phyloP scores from a whole-genome alignment of 2,329 filamentous ascomycete species.

The Cladosporium sp. region DNA sequence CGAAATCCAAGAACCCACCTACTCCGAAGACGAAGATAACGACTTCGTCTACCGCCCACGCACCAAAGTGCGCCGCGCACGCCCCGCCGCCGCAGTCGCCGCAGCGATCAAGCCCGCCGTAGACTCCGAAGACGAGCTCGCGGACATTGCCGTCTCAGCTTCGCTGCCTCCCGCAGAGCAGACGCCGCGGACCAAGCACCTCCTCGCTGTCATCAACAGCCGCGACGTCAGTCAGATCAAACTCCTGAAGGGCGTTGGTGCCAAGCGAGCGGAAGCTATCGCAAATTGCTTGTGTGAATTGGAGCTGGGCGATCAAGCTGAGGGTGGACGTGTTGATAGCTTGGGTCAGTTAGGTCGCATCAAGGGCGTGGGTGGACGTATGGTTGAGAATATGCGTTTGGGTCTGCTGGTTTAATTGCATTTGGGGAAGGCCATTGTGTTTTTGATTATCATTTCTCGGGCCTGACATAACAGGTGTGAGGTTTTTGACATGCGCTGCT shows the following conservation, averaged over 20 bases:
- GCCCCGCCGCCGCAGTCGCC: conserved; percentile 13
- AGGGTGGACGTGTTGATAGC: conserved; percentile 28
- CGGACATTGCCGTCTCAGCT: conserved; percentile 1
- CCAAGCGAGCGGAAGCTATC: conserved; percentile 61
- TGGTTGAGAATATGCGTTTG: conserved; percentile 48
- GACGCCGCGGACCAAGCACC: conserved; percentile 56
- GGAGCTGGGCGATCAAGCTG: conserved; percentile 31
- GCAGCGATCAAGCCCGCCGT: conserved; percentile 16
- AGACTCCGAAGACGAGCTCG: conserved; percentile 31
- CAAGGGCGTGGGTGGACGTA: conserved; percentile 46
- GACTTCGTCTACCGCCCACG: conserved; percentile 36
- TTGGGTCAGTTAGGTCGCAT: conserved; percentile 41
- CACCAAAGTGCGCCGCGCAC: conserved; percentile 29
- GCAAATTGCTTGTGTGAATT: conserved; percentile 45
- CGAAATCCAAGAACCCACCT: conserved; percentile 38
- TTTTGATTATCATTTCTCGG: neutral
- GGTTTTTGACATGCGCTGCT: neutral
- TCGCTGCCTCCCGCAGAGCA: conserved; percentile 20
- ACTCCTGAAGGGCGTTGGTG: conserved; percentile 63
- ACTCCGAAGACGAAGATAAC: conserved; percentile 32
- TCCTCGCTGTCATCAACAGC: conserved; percentile 70
- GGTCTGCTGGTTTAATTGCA: conserved; percentile 29
- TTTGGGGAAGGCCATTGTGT: neutral
- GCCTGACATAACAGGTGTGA: neutral
- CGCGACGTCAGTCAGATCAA: conserved; percentile 62